Evolutionary conservation across 345 rosid genomes (phyloP), one percentile per base, ranked within the genome.

Genomic region (Rhizophora apiculata): DNA sequence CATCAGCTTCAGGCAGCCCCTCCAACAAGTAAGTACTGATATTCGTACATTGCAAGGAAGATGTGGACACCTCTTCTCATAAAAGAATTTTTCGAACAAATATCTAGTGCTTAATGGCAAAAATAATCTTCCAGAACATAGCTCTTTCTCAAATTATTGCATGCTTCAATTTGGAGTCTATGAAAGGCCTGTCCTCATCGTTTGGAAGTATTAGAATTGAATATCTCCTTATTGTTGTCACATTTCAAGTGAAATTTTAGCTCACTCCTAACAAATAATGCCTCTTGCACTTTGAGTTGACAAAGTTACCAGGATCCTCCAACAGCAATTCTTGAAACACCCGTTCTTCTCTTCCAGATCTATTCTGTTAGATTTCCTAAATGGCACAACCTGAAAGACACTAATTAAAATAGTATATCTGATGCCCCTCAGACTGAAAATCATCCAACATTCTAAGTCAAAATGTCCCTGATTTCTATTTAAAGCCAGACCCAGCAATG

Each of bases 361-460:
- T 15, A 26, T 61, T 21, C 39, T 30, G 16, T 16, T 46, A 19
- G 11, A 61, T 36, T 60, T 70, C 49, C 66, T 68, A 15, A 52
- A n/a, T 5, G 75, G 75, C 22, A 72, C 75, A 67, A 74, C 76
- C 88, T 80, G 74, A 69, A 75, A 60, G 49, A 48, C 18, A 15
- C n/a, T 19, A 37, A 51, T 9, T 68, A 24, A 64, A n/a, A 20
- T 31, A 64, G 65, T 13, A 51, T 49, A 53, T n/a, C 5, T 13
- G 1, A 13, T 7, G 49, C 16, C 18, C 49, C 49, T 43, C 49
- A 13, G 49, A 43, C 16, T 43, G 19, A 52, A 1, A 43, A 43
- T 13, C 49, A 43, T 15, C 49, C 16, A 43, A 43, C 18, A 13
- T 15, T 5, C 49, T 13, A 43, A 5, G 3, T 43, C 5, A 15